Percentiles rank a stretch among this genome's conserved stretches.
phyloP scores from a whole-genome alignment of 257 asterid species.

The Solanum pennellii region DNA sequence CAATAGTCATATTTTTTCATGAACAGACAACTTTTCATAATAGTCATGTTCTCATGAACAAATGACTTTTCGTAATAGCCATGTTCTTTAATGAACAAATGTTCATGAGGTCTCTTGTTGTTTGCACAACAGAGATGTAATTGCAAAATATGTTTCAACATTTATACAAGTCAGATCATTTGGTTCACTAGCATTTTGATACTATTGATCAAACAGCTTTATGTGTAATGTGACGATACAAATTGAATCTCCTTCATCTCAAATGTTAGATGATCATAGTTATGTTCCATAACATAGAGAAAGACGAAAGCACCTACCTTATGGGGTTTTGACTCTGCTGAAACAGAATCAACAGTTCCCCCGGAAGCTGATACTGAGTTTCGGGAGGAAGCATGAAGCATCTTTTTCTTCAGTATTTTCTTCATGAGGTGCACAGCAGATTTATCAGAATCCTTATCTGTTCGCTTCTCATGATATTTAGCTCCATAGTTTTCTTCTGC shows the following conservation, averaged over 20 bases:
- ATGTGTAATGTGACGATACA: not conserved
- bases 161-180: not conserved
- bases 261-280: not conserved
- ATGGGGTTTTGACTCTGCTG: slow-evolving; percentile 55
- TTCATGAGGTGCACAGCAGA: slow-evolving; percentile 61
- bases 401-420: slow-evolving; percentile 52
- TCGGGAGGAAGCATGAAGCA: slow-evolving; percentile 31
- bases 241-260: not conserved
- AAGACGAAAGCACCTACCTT: slow-evolving; percentile 29
- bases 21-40: not conserved
- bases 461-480: slow-evolving; percentile 33
- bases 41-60: not conserved
- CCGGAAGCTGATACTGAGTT: slow-evolving; percentile 30
- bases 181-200: not conserved
- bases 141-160: not conserved
- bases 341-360: slow-evolving; percentile 31
- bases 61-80: not conserved
- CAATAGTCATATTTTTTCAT: not conserved
- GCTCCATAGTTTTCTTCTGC: slow-evolving; percentile 46
- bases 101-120: not conserved
- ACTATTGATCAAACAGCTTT: not conserved
- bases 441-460: slow-evolving; percentile 51
- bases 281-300: not conserved
- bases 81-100: not conserved
- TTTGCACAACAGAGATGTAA: not conserved